Percentiles rank a stretch among this genome's conserved stretches.
phyloP scores from a whole-genome alignment of 768 basidiomycete genomes.

The Leccinellum luteum region DNA sequence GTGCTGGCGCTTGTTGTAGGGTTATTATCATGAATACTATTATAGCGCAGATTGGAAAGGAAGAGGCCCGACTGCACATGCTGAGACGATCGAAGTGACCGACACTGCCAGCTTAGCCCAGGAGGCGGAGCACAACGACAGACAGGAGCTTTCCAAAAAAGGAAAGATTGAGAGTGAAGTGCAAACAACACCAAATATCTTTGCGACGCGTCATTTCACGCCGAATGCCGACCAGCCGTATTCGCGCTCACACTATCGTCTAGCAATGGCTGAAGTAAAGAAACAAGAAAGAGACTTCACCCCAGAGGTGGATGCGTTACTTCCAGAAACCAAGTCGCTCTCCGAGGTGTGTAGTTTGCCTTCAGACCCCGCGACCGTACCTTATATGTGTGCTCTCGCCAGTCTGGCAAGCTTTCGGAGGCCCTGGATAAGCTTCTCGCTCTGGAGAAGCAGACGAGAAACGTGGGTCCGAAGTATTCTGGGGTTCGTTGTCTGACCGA shows the following conservation, averaged over 20 bases:
- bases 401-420: constrained; percentile 82
- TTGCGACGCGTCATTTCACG: constrained; percentile 61
- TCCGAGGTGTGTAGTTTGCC: constrained; percentile 59
- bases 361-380: neutral
- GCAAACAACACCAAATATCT: constrained; percentile 45
- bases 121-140: neutral
- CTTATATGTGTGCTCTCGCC: constrained; percentile 13
- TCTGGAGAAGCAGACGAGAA: constrained; percentile 95
- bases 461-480: constrained; percentile 50
- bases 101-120: no score
- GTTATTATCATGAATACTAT: constrained; percentile 39
- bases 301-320: constrained; percentile 71
- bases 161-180: constrained; percentile 6
- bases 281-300: constrained; percentile 88
- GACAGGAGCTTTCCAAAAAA: constrained; percentile 24
- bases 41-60: constrained; percentile 31
- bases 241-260: constrained; percentile 39
- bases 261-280: constrained; percentile 74
- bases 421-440: constrained; percentile 85
- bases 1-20: constrained; percentile 49
- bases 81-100: constrained; percentile 14
- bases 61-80: constrained; percentile 29
- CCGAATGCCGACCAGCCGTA: constrained; percentile 33
- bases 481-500: neutral
- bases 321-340: constrained; percentile 64